phyloP scores from a whole-genome alignment of 768 basidiomycete species.

The Cantharellus cinnabarinus region DNA sequence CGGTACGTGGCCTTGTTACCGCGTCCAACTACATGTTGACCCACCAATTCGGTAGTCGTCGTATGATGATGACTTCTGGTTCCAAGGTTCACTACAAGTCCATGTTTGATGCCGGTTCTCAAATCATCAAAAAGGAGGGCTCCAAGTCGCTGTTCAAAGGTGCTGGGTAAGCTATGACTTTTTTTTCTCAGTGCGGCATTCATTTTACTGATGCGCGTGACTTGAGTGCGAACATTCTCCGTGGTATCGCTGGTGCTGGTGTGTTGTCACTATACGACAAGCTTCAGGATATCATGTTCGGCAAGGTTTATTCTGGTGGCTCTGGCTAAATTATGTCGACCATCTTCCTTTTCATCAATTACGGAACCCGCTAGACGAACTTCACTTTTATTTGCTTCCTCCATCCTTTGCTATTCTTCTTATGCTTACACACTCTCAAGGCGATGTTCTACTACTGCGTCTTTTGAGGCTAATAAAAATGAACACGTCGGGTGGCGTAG shows the following conservation, averaged over 20 bases:
- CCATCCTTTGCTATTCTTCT: background rate
- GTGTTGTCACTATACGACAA: slow-evolving; percentile 98
- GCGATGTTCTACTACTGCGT: too few relatives aligned
- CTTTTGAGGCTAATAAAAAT: too few relatives aligned
- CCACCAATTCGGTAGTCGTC: slow-evolving; percentile 43
- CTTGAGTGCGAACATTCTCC: slow-evolving; percentile 44
- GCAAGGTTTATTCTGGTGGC: slow-evolving; percentile 98
- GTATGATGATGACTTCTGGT: slow-evolving; percentile 99
- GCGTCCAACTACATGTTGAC: background rate
- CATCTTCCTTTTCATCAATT: background rate
- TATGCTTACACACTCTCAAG: background rate
- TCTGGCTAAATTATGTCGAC: background rate
- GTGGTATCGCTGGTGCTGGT: slow-evolving; percentile 99
- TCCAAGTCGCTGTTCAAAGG: slow-evolving; percentile 95
- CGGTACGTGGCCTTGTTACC: slow-evolving; percentile 27
- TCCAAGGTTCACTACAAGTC: slow-evolving; percentile 93
- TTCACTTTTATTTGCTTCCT: background rate
- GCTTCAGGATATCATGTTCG: slow-evolving; percentile 84
- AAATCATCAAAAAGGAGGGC: slow-evolving; percentile 94
- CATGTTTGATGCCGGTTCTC: slow-evolving; percentile 91
- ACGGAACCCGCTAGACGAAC: background rate
- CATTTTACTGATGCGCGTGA: slow-evolving; percentile 9
- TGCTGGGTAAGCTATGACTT: slow-evolving; percentile 57
- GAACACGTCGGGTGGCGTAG: too few relatives aligned
- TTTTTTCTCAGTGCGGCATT: background rate